Evolutionary conservation across 2,329 filamentous ascomycete species (phyloP), one percentile per base, ranked within the genome.

Genomic region (Verticillium albo-atrum): DNA sequence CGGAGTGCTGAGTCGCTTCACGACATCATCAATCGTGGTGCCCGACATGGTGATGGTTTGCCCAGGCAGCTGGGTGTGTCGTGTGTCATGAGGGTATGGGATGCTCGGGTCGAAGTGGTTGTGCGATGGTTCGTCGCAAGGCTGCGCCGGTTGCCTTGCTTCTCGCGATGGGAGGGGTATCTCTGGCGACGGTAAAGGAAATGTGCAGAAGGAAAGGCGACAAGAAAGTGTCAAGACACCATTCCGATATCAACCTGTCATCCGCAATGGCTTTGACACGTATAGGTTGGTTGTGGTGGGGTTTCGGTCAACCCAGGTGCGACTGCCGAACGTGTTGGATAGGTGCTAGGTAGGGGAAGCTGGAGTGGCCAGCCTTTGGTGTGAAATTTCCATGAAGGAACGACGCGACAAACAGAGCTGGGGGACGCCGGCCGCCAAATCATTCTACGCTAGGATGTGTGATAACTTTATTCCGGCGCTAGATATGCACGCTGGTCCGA

Each of bases 21-120:
- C 81, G 70, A 86, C 82, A 75, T 88, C 82, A 64, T 89, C 86
- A 68, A 88, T 83, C 66, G 78, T 80, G 67, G 77, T 81, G 63
- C 77, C 78, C 76, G 84, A 82, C 85, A 88, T 88, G 73, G 71
- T 56, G 25, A 23, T 7, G 20, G 20, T 7, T 25, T 50, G 42
- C 25, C 42, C n/a, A 50, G 20, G 20, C 20, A 25, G 20, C 7
- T 23, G 20, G 7, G 42, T 25, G 42, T 23, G 42, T 50, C 6
- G 42, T 25, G 42, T 50, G 25, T 27, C 34, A 56, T 56, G 54
- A 25, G 54, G 32, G 34, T n/a, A 42, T 26, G 14, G 7, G 34
- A 25, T 27, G n/a, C 28, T 47, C 28, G 54, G 7, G 23, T 42
- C 37, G 27, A 55, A 17, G 35, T 27, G 32, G 17, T n/a, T 32